Evolutionary conservation across 441 rosid genomes (phyloP).

Genomic region (Adansonia gregorii): DNA sequence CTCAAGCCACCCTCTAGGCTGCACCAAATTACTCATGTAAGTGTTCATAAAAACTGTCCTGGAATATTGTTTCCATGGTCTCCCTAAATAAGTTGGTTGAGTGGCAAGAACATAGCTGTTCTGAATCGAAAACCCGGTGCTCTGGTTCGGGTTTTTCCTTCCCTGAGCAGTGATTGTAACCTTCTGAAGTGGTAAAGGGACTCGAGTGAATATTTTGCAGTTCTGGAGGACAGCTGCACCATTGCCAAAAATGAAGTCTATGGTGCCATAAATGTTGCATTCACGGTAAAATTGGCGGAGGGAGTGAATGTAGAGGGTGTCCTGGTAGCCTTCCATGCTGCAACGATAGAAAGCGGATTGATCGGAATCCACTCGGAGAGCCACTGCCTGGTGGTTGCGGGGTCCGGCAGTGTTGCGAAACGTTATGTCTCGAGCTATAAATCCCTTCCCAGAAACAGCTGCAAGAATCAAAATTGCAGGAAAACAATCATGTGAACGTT

Average conservation of each 20-base stretch:
- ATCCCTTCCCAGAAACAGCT: slow-evolving; percentile 74
- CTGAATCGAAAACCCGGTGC: slow-evolving; percentile 65
- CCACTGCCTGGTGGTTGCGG: slow-evolving; percentile 60
- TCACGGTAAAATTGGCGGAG: slow-evolving; percentile 62
- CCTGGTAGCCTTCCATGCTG: slow-evolving; percentile 66
- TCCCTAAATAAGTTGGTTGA: slow-evolving; percentile 63
- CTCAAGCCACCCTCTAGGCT: slow-evolving; percentile 78
- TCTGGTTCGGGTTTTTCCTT: slow-evolving; percentile 58
- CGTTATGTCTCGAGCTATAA: slow-evolving; percentile 71
- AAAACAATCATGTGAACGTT: neutral
- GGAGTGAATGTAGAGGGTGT: slow-evolving; percentile 65
- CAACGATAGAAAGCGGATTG: slow-evolving; percentile 70
- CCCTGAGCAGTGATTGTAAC: slow-evolving; percentile 74
- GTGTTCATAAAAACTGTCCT: slow-evolving; percentile 72
- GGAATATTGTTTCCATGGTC: slow-evolving; percentile 74
- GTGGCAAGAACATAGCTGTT: slow-evolving; percentile 53
- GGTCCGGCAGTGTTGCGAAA: slow-evolving; percentile 68
- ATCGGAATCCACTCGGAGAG: slow-evolving; percentile 67
- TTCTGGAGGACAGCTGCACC: slow-evolving; percentile 61
- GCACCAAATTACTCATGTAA: slow-evolving; percentile 56
- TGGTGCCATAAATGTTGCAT: slow-evolving; percentile 59
- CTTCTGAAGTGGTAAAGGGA: slow-evolving; percentile 53
- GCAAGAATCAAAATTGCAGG: neutral
- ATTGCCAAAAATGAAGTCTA: slow-evolving; percentile 71
- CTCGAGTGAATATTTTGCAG: slow-evolving; percentile 56